A percentile compares a stretch with the other conserved stretches of the same genome.
These are phyloP conservation scores for Trichoderma sp. DNA, from an alignment of 2,329 filamentous ascomycete genomes.

Conservation along the genomic window DNA sequence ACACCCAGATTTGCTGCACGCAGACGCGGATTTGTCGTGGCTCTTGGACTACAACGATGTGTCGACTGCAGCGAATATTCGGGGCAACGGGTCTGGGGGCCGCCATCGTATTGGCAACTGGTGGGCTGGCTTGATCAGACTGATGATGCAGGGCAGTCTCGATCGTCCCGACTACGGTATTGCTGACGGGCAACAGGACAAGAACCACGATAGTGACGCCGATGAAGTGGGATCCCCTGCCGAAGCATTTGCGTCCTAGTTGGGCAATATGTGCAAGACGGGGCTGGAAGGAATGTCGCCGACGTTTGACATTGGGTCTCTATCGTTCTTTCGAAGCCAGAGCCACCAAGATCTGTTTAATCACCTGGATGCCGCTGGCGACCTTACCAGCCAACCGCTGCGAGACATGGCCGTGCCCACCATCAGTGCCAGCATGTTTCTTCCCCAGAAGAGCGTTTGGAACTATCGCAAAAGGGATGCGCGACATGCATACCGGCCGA, in stretches of 20 bases:
- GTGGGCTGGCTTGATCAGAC: not conserved
- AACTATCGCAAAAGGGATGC: conserved; percentile 43
- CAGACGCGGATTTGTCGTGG: conserved; percentile 50
- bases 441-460: conserved; percentile 49
- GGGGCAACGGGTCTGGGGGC: not conserved
- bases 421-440: conserved; percentile 53
- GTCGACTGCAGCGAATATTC: not conserved
- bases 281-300: conserved; percentile 50
- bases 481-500: conserved; percentile 22
- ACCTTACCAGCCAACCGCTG: conserved; percentile 47
- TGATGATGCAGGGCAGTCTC: conserved; percentile 26
- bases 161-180: conserved; percentile 12
- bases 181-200: conserved; percentile 19
- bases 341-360: conserved; percentile 48
- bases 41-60: conserved; percentile 32
- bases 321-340: conserved; percentile 49
- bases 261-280: conserved; percentile 45
- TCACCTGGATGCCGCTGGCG: conserved; percentile 47
- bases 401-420: conserved; percentile 51
- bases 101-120: not conserved
- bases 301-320: conserved; percentile 53
- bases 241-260: conserved; percentile 33
- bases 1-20: conserved; percentile 43
- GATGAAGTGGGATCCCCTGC: conserved; percentile 25
- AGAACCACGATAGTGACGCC: conserved; percentile 18